Conservation (phyloP, 306 rosid genomes). For the Crataegus laevigata region DNA sequence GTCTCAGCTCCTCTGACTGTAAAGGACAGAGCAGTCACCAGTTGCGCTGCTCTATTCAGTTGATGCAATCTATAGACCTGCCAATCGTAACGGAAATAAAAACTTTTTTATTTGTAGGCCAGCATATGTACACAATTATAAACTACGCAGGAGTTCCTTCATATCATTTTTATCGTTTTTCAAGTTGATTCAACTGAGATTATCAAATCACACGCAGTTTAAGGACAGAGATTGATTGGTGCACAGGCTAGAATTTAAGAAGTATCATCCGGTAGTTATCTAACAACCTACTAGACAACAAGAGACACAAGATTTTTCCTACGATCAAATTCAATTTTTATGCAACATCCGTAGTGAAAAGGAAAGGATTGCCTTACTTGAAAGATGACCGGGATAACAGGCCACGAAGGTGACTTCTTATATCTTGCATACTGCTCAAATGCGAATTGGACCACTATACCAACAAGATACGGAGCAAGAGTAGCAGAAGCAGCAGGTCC, state of each 20-base stretch:
- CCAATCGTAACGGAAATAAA: slow-evolving; percentile 5
- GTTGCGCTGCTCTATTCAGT: slow-evolving; percentile 91
- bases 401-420: slow-evolving; percentile 75
- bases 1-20: slow-evolving; percentile 93
- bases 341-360: not conserved
- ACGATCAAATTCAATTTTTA: not conserved
- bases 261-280: not conserved
- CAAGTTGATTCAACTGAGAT: not conserved
- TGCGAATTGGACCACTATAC: slow-evolving; percentile 92
- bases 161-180: not conserved
- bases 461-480: slow-evolving; percentile 92
- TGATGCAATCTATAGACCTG: slow-evolving; percentile 97
- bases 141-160: not conserved
- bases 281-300: not conserved
- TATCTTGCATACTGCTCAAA: slow-evolving; percentile 91
- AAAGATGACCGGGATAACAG: slow-evolving; percentile 90
- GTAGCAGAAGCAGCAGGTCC: slow-evolving; percentile 99
- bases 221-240: not conserved
- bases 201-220: not conserved
- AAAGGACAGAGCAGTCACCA: slow-evolving; percentile 91
- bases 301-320: not conserved
- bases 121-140: not conserved
- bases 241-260: not conserved
- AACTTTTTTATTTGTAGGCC: not conserved
- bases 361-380: slow-evolving; percentile 46